Percentiles rank a stretch among this genome's conserved stretches.
Evolutionary conservation across 768 basidiomycete genomes (phyloP).

Genomic region (Filobasidium wieringae): DNA sequence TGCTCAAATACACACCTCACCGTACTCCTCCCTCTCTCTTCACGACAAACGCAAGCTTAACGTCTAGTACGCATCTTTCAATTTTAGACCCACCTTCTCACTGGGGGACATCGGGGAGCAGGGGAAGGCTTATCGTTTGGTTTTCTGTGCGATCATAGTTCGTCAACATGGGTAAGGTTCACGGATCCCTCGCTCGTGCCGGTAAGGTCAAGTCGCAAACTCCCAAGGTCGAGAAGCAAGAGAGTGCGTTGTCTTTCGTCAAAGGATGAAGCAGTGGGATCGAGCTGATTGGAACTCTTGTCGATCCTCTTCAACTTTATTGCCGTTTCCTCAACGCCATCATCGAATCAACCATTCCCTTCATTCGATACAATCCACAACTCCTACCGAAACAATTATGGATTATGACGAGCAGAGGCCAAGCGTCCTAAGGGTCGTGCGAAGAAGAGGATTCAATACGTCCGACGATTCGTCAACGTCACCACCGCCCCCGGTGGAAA

Average conservation of each 20-base stretch:
- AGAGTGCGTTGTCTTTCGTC: constrained; percentile 47
- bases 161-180: constrained; percentile 49
- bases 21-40: not conserved
- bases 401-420: too few species aligned
- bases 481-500: constrained; percentile 83
- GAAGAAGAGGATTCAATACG: constrained; percentile 87
- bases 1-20: not conserved
- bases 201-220: constrained; percentile 98
- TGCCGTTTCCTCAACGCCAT: too few species aligned
- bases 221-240: constrained; percentile 95
- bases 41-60: not conserved
- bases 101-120: too few species aligned
- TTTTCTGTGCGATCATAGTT: not conserved
- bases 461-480: constrained; percentile 90
- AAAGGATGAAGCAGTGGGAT: too few species aligned
- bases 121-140: not conserved
- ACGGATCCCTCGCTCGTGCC: constrained; percentile 98
- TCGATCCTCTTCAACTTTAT: too few species aligned
- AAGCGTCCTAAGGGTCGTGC: constrained; percentile 94
- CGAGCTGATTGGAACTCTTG: too few species aligned
- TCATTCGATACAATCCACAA: too few species aligned
- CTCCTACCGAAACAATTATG: too few species aligned
- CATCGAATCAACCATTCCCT: too few species aligned
- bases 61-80: not conserved
- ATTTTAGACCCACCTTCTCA: not conserved